phyloP scores from a whole-genome alignment of 1,284 basidiomycete species.

The Agroathelia rolfsii region DNA sequence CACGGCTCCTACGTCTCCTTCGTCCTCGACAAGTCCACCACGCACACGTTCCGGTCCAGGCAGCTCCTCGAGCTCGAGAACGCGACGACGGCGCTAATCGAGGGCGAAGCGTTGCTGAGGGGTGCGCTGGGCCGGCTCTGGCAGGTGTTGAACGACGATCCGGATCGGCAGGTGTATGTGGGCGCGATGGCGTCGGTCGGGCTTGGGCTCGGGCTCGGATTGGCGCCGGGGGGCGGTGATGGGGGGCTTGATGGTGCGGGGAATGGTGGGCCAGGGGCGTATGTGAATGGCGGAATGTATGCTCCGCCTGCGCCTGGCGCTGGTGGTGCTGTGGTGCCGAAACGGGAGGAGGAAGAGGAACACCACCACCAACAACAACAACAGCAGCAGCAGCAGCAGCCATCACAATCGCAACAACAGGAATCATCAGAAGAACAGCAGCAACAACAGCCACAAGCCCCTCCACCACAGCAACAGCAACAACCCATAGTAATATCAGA shows the following conservation, averaged over 20 bases:
- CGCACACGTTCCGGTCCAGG: slow-evolving; percentile 68
- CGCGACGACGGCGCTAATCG: slow-evolving; percentile 68
- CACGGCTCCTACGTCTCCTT: slow-evolving; percentile 73
- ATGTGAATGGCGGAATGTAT: no score
- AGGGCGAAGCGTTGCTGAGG: slow-evolving; percentile 63
- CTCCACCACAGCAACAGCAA: no score
- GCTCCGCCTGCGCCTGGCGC: no score
- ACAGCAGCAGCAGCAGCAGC: no score
- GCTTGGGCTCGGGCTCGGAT: no score
- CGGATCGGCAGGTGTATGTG: slow-evolving; percentile 22
- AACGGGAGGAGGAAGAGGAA: slow-evolving; percentile 54
- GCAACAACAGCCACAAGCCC: no score
- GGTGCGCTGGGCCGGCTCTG: slow-evolving; percentile 67
- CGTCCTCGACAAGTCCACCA: slow-evolving; percentile 74
- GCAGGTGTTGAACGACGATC: slow-evolving; percentile 68
- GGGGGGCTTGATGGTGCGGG: no score
- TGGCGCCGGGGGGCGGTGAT: no score
- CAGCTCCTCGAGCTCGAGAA: slow-evolving; percentile 69
- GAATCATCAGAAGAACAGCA: no score
- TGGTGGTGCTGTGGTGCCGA: slow-evolving; percentile 41
- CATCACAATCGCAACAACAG: no score
- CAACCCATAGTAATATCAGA: no score
- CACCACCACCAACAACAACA: slow-evolving; percentile 35
- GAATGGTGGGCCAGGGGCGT: no score
- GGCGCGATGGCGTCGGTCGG: neutral